phyloP scores from a whole-genome alignment of 2,329 filamentous ascomycete genomes.

The Fusarium scirpi region DNA sequence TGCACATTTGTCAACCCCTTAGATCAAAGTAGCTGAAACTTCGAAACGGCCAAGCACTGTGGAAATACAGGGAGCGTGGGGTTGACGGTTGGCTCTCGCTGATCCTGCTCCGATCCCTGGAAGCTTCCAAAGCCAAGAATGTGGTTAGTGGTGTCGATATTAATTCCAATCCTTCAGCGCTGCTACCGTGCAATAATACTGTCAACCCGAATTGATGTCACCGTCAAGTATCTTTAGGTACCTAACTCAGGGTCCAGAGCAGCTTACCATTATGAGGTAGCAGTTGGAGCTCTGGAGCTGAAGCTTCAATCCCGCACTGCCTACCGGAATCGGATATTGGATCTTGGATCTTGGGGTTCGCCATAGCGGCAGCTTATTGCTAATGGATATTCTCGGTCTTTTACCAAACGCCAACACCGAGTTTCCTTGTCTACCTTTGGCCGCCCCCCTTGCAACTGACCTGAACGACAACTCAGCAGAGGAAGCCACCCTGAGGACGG shows the following conservation, averaged over 20 bases:
- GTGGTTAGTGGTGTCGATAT: constrained; percentile 17
- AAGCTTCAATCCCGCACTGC: constrained; percentile 29
- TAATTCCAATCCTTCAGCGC: constrained; percentile 21
- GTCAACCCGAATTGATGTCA: constrained; percentile 16
- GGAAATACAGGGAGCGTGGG: constrained; percentile 41
- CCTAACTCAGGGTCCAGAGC: constrained; percentile 8
- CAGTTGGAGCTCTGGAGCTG: constrained; percentile 1
- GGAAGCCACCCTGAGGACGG: constrained; percentile 29
- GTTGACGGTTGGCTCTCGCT: constrained; percentile 46
- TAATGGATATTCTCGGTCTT: constrained; percentile 20
- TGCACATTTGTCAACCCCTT: neutral
- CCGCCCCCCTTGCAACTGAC: constrained; percentile 10
- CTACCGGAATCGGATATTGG: constrained; percentile 10
- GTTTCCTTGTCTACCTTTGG: constrained; percentile 22
- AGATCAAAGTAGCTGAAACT: constrained; percentile 14
- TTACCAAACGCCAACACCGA: constrained; percentile 20
- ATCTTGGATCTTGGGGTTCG: constrained; percentile 21
- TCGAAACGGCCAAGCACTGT: constrained; percentile 39
- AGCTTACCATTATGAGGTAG: neutral
- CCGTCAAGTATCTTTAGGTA: constrained; percentile 26
- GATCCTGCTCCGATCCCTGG: constrained; percentile 31
- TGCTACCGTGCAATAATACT: neutral
- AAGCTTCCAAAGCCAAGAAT: constrained; percentile 3
- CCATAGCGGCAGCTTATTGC: constrained; percentile 40
- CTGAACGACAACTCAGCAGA: constrained; percentile 11